Evolutionary conservation across 2,329 filamentous ascomycete species (phyloP), one percentile per base, ranked within the genome.

Genomic region (Talaromyces verruculosus): DNA sequence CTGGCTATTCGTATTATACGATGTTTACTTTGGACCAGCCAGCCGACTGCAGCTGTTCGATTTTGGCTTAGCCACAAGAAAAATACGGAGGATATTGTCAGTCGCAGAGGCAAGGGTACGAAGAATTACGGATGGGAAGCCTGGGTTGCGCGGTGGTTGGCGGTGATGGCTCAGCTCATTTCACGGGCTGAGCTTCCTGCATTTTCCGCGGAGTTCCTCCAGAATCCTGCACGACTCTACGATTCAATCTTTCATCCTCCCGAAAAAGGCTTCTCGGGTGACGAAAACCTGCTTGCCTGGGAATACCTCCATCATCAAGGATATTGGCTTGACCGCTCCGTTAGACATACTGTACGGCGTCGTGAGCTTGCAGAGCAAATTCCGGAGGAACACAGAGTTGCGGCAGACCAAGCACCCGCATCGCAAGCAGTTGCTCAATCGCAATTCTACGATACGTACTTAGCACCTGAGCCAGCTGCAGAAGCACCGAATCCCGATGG

Each of bases 81-180:
- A 64, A 87, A 89, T 65, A 88, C 94, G 69, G 85, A 84, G 64
- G 90, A 92, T 71, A 86, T 97, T 62, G 83, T 97, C 17, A 92
- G 97, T 73, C 86, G 91, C 19, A 88, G 90, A 70, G 93, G 93
- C 3, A 91, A 91, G 71, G 94, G 94, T 0, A 93, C 91, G 2
- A 87, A 88, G 37, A 96, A 92, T 70, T 98, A 98, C 76, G 92
- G 92, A 5, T 98, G 93, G 91, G 87, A 92, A 73, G 93, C 94
- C 1, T 99, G 94, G 93, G 91, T 97, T 79, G 88, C 91, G 47
- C 86, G 91, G 65, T 89, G 87, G 88, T 84, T 86, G 17, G 80
- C 82, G 67, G 78, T 84, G 33, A 88, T 89, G 84, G 86, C 85
- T 3, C 80, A 89, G 67, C 76, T 88, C 5, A 83, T 89, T 19